Percentiles rank a stretch among this genome's conserved stretches.
phyloP scores from a whole-genome alignment of 2,329 filamentous ascomycete genomes.

The Ceratocystis cacaofunesta region DNA sequence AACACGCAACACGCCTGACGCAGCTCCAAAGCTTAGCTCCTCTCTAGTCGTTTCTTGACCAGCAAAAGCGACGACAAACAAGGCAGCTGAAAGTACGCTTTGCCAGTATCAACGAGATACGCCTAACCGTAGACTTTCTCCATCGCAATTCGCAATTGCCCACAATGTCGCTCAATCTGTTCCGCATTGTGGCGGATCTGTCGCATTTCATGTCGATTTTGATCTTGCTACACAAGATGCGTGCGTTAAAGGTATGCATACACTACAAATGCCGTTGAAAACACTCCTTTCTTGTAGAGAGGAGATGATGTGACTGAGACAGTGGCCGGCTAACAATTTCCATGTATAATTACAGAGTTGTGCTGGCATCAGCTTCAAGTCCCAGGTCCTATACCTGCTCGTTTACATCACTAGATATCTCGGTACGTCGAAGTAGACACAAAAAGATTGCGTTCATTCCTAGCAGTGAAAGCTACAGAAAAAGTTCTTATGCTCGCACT shows the following conservation, averaged over 20 bases:
- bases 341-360: slow-evolving; percentile 51
- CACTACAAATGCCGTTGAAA: background rate
- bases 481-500: background rate
- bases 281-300: background rate
- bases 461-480: background rate
- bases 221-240: slow-evolving; percentile 93
- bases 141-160: background rate
- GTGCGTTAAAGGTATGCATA: slow-evolving; percentile 12
- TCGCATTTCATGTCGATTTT: slow-evolving; percentile 90
- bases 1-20: background rate
- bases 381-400: slow-evolving; percentile 83
- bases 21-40: background rate
- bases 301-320: background rate
- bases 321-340: background rate
- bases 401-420: slow-evolving; percentile 93
- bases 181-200: slow-evolving; percentile 57
- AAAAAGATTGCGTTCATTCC: background rate
- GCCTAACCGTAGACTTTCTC: background rate
- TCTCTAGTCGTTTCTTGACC: background rate
- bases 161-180: slow-evolving; percentile 39
- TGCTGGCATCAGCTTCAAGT: slow-evolving; percentile 96
- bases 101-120: background rate
- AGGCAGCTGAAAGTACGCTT: background rate
- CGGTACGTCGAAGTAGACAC: slow-evolving; percentile 32
- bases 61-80: background rate